These are phyloP conservation scores for Phoma sp. DNA, from an alignment of 2,329 filamentous ascomycete species.

Conservation along the genomic window DNA sequence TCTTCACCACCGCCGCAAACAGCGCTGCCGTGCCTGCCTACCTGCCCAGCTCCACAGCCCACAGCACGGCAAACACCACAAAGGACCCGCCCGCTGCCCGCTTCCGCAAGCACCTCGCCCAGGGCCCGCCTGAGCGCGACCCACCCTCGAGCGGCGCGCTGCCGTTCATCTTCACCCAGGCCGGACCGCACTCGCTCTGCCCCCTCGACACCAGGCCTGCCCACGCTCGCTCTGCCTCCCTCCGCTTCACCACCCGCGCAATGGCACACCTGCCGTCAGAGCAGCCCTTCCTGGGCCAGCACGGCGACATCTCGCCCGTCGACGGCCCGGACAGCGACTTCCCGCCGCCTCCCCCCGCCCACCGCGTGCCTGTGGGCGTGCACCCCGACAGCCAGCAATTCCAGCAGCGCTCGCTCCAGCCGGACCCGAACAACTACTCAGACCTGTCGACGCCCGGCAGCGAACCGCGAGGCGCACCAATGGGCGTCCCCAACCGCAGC, in stretches of 20 bases:
- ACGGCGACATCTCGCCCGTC: slow-evolving; percentile 28
- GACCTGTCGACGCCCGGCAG: slow-evolving; percentile 44
- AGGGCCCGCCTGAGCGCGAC: slow-evolving; percentile 1
- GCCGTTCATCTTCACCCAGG: slow-evolving; percentile 6
- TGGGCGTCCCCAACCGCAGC: slow-evolving; percentile 34
- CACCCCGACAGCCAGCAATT: slow-evolving; percentile 31
- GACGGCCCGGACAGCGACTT: slow-evolving; percentile 31
- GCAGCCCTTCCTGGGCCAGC: slow-evolving; percentile 31
- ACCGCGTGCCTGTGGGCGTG: slow-evolving; percentile 39
- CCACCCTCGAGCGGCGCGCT: slow-evolving; percentile 12
- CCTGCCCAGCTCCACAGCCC: background rate
- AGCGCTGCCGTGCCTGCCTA: background rate
- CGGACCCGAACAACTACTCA: slow-evolving; percentile 43
- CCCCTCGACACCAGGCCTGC: background rate
- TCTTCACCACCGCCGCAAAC: background rate
- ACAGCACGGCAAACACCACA: background rate
- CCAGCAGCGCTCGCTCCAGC: slow-evolving; percentile 27
- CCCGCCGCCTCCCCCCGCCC: slow-evolving; percentile 46
- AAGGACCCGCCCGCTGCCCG: background rate
- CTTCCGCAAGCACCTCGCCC: slow-evolving; percentile 9
- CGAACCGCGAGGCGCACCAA: slow-evolving; percentile 65
- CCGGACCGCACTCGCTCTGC: background rate
- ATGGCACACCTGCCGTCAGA: slow-evolving; percentile 12
- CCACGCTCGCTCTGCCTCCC: background rate
- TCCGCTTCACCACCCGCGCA: background rate